These are phyloP conservation scores for Suhomyces sp. DNA, from an alignment of 805 yeast genomes.

Conservation along the genomic window DNA sequence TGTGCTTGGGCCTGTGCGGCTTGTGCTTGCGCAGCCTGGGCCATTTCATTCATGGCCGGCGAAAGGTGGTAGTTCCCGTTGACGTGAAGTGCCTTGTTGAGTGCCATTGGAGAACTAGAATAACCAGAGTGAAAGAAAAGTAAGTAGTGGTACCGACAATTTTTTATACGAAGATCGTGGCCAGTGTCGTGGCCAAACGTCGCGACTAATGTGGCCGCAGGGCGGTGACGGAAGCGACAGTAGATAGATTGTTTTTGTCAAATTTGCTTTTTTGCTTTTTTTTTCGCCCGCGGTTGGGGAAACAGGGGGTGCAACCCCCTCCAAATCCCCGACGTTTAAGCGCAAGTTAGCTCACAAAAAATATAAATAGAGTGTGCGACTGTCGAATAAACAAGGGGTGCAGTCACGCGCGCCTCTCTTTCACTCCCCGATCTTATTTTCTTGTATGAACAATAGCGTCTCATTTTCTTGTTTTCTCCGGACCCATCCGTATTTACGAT, in stretches of 20 bases:
- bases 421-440: too few species aligned
- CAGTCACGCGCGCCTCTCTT: too few species aligned
- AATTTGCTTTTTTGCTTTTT: too few species aligned
- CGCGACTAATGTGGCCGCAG: constrained; percentile 5
- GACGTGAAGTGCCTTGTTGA: constrained; percentile 8
- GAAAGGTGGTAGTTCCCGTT: constrained; percentile 8
- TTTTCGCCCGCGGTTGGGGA: constrained; percentile 4
- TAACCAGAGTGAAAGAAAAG: not conserved
- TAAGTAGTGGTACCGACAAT: not conserved
- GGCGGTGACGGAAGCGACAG: constrained; percentile 7
- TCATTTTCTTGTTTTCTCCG: too few species aligned
- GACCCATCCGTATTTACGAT: too few species aligned
- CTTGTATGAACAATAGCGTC: too few species aligned
- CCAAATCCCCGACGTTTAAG: too few species aligned
- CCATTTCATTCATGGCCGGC: constrained; percentile 11
- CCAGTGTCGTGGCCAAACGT: constrained; percentile 3
- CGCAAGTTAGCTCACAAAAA: too few species aligned
- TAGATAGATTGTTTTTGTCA: too few species aligned
- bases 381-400: too few species aligned
- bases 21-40: constrained; percentile 5
- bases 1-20: constrained; percentile 6
- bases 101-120: constrained; percentile 4
- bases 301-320: constrained; percentile 4
- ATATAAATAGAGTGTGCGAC: too few species aligned
- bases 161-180: constrained; percentile 1